Percentiles rank a stretch among this genome's conserved stretches.
phyloP scores from a whole-genome alignment of 2,329 filamentous ascomycete genomes.

The Phaeomoniella chlamydospora region DNA sequence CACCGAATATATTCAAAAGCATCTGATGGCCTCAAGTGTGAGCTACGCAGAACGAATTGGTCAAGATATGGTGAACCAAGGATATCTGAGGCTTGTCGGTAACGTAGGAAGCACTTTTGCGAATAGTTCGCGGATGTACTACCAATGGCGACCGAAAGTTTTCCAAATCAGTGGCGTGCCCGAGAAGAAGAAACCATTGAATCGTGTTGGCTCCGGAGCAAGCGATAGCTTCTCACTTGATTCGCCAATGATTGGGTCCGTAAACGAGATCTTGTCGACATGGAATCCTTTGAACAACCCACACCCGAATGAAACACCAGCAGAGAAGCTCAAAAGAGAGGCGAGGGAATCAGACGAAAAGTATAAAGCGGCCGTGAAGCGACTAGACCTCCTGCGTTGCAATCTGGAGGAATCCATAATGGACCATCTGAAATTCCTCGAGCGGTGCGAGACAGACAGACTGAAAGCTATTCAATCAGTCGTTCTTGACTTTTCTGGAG shows the following conservation, averaged over 20 bases:
- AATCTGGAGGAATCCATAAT: slow-evolving; percentile 93
- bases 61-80: slow-evolving; percentile 75
- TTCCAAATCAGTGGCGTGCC: slow-evolving; percentile 79
- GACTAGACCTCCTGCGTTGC: slow-evolving; percentile 80
- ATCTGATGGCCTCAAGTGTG: slow-evolving; percentile 70
- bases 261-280: slow-evolving; percentile 77
- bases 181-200: slow-evolving; percentile 65
- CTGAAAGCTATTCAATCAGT: slow-evolving; percentile 98
- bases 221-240: slow-evolving; percentile 47
- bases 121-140: slow-evolving; percentile 94
- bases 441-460: slow-evolving; percentile 90
- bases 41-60: slow-evolving; percentile 90
- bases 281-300: slow-evolving; percentile 89
- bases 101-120: slow-evolving; percentile 93
- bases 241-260: slow-evolving; percentile 65
- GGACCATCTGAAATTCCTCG: slow-evolving; percentile 84
- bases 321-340: slow-evolving; percentile 75
- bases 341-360: slow-evolving; percentile 81
- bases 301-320: slow-evolving; percentile 84
- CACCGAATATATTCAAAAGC: slow-evolving; percentile 82
- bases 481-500: slow-evolving; percentile 90
- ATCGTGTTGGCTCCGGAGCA: slow-evolving; percentile 43
- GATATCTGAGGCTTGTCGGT: slow-evolving; percentile 79
- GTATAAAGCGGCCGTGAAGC: slow-evolving; percentile 76
- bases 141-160: slow-evolving; percentile 88